Evolutionary conservation across 805 yeast species (phyloP).

Genomic region (Blastobotrys robertii): DNA sequence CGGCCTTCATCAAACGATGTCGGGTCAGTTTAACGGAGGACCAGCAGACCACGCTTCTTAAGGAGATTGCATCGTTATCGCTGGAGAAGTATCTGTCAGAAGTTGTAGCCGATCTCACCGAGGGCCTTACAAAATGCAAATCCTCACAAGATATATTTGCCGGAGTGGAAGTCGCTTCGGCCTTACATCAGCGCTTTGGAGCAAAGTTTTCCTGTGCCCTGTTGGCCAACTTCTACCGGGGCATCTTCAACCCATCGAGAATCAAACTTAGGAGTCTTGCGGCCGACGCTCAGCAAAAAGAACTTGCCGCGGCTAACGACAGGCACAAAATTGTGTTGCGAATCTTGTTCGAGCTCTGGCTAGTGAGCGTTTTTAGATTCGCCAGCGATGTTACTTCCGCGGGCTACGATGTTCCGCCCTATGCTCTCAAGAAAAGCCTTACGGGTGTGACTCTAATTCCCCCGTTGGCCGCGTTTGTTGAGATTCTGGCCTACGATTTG

Average conservation of each 20-base stretch:
- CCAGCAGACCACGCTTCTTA: constrained; percentile 36
- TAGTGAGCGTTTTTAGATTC: constrained; percentile 46
- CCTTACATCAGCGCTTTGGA: constrained; percentile 67
- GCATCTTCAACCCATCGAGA: constrained; percentile 17
- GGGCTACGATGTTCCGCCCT: constrained; percentile 33
- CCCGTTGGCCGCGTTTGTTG: constrained; percentile 36
- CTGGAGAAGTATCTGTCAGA: constrained; percentile 71
- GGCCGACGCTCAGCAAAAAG: constrained; percentile 33
- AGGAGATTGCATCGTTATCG: constrained; percentile 53
- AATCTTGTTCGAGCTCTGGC: constrained; percentile 46
- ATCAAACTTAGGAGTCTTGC: constrained; percentile 14
- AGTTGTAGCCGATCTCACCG: constrained; percentile 49
- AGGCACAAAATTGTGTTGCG: constrained; percentile 41
- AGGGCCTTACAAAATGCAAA: constrained; percentile 45
- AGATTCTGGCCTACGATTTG: constrained; percentile 35
- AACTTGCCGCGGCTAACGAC: constrained; percentile 32
- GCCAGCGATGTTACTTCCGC: constrained; percentile 32
- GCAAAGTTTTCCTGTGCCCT: constrained; percentile 41
- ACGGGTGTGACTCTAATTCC: constrained; percentile 28
- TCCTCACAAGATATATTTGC: constrained; percentile 52
- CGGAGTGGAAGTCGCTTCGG: constrained; percentile 57
- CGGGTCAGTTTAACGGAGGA: constrained; percentile 49
- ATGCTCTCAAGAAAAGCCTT: constrained; percentile 23
- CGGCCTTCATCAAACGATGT: constrained; percentile 66
- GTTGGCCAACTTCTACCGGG: constrained; percentile 29